Evolutionary conservation across 148 eudicot genomes (phyloP), one percentile per base, ranked within the genome.

Genomic region (Amaranthus cruentus): DNA sequence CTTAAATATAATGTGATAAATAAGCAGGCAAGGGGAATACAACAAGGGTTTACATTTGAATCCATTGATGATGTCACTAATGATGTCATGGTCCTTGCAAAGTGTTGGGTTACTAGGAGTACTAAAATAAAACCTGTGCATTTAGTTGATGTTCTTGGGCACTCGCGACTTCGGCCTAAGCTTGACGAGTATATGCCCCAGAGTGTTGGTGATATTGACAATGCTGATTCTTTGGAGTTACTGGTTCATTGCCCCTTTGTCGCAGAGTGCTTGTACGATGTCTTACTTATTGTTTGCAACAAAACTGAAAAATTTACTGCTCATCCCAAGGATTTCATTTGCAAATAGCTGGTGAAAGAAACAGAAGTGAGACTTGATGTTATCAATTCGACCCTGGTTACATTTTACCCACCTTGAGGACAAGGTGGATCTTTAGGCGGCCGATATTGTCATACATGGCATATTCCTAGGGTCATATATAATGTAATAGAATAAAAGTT

Each of bases 341-440:
- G 93, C 38, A 95, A 95, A 73, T 97, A 91, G 80, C 87, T 95
- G 73, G 97, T 91, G 83, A 95, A 91, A 81, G 98, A 95, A 85
- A 85, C 91, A 96, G 91, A 80, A 75, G 90, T n/a, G 18, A 18
- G 18, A 18, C 18, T 18, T 18, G 18, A 18, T 18, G 18, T 18
- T 18, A 18, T 18, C 18, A 18, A 18, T 18, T 18, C 18, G 18
- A 18, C 18, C 18, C 18, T 18, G 18, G 18, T 18, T 18, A 18
- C 18, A 18, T 18, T 18, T 18, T 18, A 18, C 18, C 18, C 18
- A 18, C 18, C 18, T 18, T 18, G 18, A 18, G 18, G 18, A 18
- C 18, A 18, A 18, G 18, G 18, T 18, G 18, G 18, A 18, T 18
- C 18, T 18, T 18, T 18, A 18, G 18, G 18, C 18, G 18, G 18